Evolutionary conservation across 2,329 filamentous ascomycete genomes (phyloP).

Genomic region (Botryotinia globosa): DNA sequence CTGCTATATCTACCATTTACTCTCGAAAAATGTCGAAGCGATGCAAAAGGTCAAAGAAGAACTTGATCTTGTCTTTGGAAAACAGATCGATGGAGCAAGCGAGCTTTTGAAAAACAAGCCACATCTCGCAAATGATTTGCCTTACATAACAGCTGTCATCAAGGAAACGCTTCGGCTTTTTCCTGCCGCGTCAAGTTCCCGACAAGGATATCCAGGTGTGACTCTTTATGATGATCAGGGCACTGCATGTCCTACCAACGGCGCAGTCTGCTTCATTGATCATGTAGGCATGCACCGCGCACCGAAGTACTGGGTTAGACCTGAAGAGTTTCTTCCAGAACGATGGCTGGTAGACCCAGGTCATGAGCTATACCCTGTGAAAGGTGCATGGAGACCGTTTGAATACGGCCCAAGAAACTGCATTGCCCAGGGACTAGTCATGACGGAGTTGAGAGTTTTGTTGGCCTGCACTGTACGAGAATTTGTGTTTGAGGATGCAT

Average conservation of each 20-base stretch:
- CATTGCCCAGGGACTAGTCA: conserved; percentile 47
- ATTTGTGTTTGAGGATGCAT: conserved; percentile 2
- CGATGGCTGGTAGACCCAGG: conserved; percentile 43
- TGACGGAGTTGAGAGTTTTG: conserved; percentile 47
- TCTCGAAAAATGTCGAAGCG: conserved; percentile 24
- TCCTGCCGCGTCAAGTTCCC: not conserved
- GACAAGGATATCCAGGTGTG: not conserved
- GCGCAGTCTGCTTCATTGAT: not conserved
- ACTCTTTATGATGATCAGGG: conserved; percentile 1
- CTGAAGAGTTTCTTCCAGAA: conserved; percentile 47
- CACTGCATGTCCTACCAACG: not conserved
- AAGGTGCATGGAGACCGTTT: conserved; percentile 8
- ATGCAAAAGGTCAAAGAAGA: conserved; percentile 25
- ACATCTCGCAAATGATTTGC: conserved; percentile 24
- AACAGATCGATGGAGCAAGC: conserved; percentile 15
- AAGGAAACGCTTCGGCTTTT: conserved; percentile 22
- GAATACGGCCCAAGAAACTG: conserved; percentile 9
- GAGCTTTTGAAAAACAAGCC: conserved; percentile 20
- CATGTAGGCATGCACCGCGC: conserved; percentile 1
- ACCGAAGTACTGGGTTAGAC: conserved; percentile 40
- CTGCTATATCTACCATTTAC: conserved; percentile 24
- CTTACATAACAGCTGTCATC: conserved; percentile 29
- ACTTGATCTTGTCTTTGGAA: conserved; percentile 28
- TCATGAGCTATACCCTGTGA: conserved; percentile 31
- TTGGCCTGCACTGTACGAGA: conserved; percentile 40